Conservation (phyloP, 208 protist genomes). For the Trypanosoma avium region DNA sequence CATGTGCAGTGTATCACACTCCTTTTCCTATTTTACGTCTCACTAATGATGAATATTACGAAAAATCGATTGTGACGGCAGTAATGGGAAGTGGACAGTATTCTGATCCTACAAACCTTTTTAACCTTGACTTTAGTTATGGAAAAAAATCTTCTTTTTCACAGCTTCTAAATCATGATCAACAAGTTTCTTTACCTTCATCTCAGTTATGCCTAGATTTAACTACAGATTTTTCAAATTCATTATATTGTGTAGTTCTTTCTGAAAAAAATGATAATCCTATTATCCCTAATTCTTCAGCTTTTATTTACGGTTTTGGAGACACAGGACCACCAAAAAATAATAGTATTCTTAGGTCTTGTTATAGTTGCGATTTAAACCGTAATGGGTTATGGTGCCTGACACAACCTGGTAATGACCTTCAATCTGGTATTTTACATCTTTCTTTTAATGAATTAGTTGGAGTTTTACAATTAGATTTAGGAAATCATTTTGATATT, state of each 20-base stretch:
- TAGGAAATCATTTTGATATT: slow-evolving; percentile 2
- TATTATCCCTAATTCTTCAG: neutral
- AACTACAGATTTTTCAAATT: slow-evolving; percentile 7
- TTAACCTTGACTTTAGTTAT: slow-evolving; percentile 15
- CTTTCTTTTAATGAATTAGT: slow-evolving; percentile 8
- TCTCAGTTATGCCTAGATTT: slow-evolving; percentile 10
- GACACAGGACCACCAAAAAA: neutral
- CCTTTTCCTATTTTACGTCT: slow-evolving; percentile 21
- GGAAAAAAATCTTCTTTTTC: slow-evolving; percentile 11
- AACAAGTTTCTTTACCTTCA: slow-evolving; percentile 3
- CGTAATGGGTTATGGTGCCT: slow-evolving; percentile 22
- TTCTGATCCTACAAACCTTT: neutral
- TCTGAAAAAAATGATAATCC: neutral
- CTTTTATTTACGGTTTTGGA: slow-evolving; percentile 15
- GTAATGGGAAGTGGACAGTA: neutral
- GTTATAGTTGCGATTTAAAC: slow-evolving; percentile 10
- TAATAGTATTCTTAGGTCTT: slow-evolving; percentile 1
- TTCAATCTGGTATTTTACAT: slow-evolving; percentile 2
- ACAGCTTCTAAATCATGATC: slow-evolving; percentile 5
- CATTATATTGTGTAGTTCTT: slow-evolving; percentile 11
- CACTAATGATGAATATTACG: neutral
- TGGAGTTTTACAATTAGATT: slow-evolving; percentile 6
- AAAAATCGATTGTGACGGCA: slow-evolving; percentile 8
- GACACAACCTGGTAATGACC: neutral
- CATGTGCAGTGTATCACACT: slow-evolving; percentile 17